These are phyloP conservation scores for Mycothermus thermophilus DNA, from an alignment of 495 filamentous ascomycete species.

Conservation along the genomic window DNA sequence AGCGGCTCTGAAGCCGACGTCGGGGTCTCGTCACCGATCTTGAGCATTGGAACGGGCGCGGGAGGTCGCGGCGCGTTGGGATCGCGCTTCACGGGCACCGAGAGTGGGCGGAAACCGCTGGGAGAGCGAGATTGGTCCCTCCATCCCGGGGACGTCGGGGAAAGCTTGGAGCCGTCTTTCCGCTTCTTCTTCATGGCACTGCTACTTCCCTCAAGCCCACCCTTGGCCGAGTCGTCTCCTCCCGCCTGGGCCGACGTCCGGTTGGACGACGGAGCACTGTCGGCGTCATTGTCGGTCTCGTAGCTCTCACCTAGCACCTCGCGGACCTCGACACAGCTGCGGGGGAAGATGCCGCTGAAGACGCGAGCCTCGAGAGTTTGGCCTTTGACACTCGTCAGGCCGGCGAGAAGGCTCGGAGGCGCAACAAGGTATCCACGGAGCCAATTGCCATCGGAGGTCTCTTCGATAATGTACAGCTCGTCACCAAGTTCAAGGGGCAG, in stretches of 20 bases:
- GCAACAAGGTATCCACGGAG: constrained; percentile 89
- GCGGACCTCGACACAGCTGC: constrained; percentile 72
- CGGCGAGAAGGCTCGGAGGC: constrained; percentile 82
- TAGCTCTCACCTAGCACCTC: constrained; percentile 55
- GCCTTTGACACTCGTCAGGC: constrained; percentile 80
- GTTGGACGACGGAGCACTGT: constrained; percentile 16
- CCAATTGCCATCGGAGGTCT: constrained; percentile 76
- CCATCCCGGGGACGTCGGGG: constrained; percentile 2
- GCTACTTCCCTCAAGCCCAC: constrained; percentile 19
- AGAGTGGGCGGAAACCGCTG: constrained; percentile 22
- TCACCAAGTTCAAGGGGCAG: constrained; percentile 95
- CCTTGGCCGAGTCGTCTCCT: constrained; percentile 35
- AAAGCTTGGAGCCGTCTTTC: constrained; percentile 11
- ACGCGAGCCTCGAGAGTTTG: constrained; percentile 90
- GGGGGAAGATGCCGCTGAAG: constrained; percentile 92
- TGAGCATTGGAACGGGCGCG: constrained; percentile 91
- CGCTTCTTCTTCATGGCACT: constrained; percentile 19
- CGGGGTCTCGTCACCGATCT: constrained; percentile 91
- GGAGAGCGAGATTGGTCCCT: constrained; percentile 12
- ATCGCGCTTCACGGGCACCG: constrained; percentile 31
- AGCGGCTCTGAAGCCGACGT: constrained; percentile 79
- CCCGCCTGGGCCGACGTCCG: constrained; percentile 6
- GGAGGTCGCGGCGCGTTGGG: constrained; percentile 60
- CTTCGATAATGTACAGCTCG: constrained; percentile 96
- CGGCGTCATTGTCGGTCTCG: constrained; percentile 31